phyloP scores from a whole-genome alignment of 495 filamentous ascomycete genomes.

The Paragyromitra xinjiangensis region DNA sequence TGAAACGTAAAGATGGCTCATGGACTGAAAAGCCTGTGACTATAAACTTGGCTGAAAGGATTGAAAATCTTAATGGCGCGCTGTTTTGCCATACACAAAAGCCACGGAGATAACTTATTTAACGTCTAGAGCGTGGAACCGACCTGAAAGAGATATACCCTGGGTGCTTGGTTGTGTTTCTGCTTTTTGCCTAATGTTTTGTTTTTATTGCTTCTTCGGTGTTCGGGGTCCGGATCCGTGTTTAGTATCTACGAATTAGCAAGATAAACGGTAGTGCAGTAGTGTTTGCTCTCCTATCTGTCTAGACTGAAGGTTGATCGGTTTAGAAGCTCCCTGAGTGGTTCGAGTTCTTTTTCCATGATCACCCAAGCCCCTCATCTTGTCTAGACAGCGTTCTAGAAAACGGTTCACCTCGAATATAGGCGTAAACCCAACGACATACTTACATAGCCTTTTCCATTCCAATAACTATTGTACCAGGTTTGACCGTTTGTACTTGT shows the following conservation, averaged over 20 bases:
- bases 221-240: background rate
- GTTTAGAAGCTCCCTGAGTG: background rate
- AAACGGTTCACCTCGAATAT: too few species aligned
- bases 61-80: constrained; percentile 24
- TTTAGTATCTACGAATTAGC: background rate
- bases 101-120: background rate
- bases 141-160: background rate
- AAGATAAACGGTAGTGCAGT: background rate
- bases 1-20: constrained; percentile 22
- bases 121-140: background rate
- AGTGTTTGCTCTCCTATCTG: background rate
- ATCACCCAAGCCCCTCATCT: too few species aligned
- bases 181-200: background rate
- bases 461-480: too few species aligned
- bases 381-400: too few species aligned
- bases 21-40: constrained; percentile 26
- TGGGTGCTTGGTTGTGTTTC: background rate
- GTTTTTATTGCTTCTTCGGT: background rate
- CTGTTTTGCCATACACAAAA: constrained; percentile 9
- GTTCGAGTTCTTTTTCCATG: background rate
- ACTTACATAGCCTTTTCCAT: too few species aligned
- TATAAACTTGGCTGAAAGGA: constrained; percentile 20
- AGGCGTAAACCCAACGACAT: too few species aligned
- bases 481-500: too few species aligned
- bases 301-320: background rate